These are phyloP conservation scores for Cercospora canescens DNA, from an alignment of 2,329 filamentous ascomycete species.

Conservation along the genomic window DNA sequence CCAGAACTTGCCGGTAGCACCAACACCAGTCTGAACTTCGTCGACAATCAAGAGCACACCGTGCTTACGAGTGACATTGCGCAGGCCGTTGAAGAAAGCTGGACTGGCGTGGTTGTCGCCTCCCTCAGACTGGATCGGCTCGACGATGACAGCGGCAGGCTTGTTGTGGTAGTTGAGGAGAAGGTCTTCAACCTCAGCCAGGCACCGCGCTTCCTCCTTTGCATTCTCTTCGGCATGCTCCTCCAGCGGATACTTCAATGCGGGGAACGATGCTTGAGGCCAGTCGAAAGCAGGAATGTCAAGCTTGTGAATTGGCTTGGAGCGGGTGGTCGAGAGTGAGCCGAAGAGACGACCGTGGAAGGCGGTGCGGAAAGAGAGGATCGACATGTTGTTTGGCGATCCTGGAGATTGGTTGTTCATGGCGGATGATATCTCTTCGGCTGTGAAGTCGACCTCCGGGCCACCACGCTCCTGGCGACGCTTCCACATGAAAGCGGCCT, in stretches of 20 bases:
- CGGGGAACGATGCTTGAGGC: conserved; percentile 85
- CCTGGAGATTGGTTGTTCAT: conserved; percentile 84
- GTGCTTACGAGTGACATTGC: conserved; percentile 74
- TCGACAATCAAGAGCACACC: conserved; percentile 85
- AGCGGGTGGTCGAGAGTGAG: conserved; percentile 82
- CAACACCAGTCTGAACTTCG: conserved; percentile 91
- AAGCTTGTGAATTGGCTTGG: conserved; percentile 91
- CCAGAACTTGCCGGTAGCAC: conserved; percentile 93
- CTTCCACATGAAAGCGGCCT: conserved; percentile 93
- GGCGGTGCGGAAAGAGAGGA: conserved; percentile 82
- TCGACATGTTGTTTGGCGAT: conserved; percentile 73
- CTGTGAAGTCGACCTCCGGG: conserved; percentile 72
- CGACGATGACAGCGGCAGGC: conserved; percentile 78
- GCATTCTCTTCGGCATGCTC: conserved; percentile 77
- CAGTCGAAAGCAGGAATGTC: conserved; percentile 95
- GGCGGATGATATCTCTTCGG: conserved; percentile 69
- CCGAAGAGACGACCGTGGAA: conserved; percentile 93
- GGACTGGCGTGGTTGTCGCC: conserved; percentile 92
- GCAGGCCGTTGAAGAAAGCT: conserved; percentile 81
- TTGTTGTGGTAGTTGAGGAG: conserved; percentile 78
- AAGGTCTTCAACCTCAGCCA: conserved; percentile 79
- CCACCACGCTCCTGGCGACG: conserved; percentile 80
- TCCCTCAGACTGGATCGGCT: conserved; percentile 91
- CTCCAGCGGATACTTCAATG: conserved; percentile 83
- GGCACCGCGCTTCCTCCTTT: conserved; percentile 75